These are phyloP conservation scores for Aurifilum marmelostoma DNA, from an alignment of 2,329 filamentous ascomycete genomes.

Conservation along the genomic window DNA sequence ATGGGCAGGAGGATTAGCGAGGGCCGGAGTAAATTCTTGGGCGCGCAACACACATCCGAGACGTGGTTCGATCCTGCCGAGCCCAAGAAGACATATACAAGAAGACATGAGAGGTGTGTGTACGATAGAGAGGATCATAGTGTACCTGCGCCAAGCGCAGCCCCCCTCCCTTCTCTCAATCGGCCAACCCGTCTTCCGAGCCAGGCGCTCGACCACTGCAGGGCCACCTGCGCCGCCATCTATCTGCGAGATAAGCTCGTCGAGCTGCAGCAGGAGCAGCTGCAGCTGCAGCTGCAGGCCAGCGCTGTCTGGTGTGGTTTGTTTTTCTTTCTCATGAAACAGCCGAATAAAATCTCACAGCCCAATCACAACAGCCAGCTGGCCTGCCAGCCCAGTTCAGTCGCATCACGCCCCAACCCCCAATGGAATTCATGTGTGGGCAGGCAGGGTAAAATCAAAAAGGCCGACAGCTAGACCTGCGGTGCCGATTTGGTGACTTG, in stretches of 20 bases:
- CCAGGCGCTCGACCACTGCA: not conserved
- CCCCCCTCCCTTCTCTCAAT: not conserved
- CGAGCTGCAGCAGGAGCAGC: not conserved
- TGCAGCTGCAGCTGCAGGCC: not conserved
- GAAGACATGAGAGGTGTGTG: no score
- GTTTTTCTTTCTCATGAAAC: not conserved
- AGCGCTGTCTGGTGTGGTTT: not conserved
- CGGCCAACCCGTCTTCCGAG: not conserved
- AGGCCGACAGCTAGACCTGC: not conserved
- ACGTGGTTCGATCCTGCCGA: not conserved
- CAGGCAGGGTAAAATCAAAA: not conserved
- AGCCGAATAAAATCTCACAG: not conserved
- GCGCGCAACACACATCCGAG: no score
- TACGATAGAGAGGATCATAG: not conserved
- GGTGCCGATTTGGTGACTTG: no score
- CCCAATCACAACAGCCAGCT: not conserved
- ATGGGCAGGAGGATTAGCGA: not conserved
- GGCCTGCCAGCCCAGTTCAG: not conserved
- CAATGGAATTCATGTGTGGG: not conserved
- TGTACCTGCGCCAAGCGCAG: not conserved
- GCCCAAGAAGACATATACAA: not conserved
- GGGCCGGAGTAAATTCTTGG: not conserved
- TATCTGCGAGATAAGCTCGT: not conserved
- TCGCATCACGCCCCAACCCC: not conserved
- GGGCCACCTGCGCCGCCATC: not conserved